Percentiles rank a stretch among this genome's conserved stretches.
Conservation (phyloP, 495 filamentous ascomycete species). For the Saxophila tyrrhenica region DNA sequence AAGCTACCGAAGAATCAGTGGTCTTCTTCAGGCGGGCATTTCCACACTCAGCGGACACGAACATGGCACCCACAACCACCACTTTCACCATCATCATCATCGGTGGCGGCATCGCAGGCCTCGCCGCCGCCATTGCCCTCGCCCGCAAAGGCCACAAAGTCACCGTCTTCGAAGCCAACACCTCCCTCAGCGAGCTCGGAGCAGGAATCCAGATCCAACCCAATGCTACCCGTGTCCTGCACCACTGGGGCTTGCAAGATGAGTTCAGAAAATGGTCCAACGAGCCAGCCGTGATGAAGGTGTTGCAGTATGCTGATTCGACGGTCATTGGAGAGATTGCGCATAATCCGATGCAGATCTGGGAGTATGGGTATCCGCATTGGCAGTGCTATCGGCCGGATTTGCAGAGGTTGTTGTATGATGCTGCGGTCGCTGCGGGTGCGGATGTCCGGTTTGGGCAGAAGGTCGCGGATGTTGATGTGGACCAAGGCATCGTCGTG, state of each 20-base stretch:
- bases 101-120: slow-evolving; percentile 47
- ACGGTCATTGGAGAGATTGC: slow-evolving; percentile 3
- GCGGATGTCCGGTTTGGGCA: slow-evolving; percentile 35
- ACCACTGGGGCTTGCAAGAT: slow-evolving; percentile 21
- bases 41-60: too few species aligned
- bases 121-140: slow-evolving; percentile 43
- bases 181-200: slow-evolving; percentile 10
- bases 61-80: too few species aligned
- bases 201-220: slow-evolving; percentile 10
- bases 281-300: slow-evolving; percentile 10
- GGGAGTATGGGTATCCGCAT: slow-evolving; percentile 30
- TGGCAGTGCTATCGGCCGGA: slow-evolving; percentile 47
- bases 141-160: slow-evolving; percentile 44
- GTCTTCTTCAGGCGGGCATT: too few species aligned
- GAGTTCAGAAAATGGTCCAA: slow-evolving; percentile 39
- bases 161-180: slow-evolving; percentile 16
- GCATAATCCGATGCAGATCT: slow-evolving; percentile 25
- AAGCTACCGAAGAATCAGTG: too few species aligned
- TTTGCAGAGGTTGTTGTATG: slow-evolving; percentile 45
- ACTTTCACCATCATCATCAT: slow-evolving; percentile 41
- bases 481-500: slow-evolving; percentile 21
- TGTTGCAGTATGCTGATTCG: neutral
- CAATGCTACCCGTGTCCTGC: slow-evolving; percentile 9
- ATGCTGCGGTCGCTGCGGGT: slow-evolving; percentile 35
- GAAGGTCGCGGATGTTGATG: slow-evolving; percentile 27